phyloP scores from a whole-genome alignment of 192 early-diverging fungal genomes.

The Entomortierella lignicola region DNA sequence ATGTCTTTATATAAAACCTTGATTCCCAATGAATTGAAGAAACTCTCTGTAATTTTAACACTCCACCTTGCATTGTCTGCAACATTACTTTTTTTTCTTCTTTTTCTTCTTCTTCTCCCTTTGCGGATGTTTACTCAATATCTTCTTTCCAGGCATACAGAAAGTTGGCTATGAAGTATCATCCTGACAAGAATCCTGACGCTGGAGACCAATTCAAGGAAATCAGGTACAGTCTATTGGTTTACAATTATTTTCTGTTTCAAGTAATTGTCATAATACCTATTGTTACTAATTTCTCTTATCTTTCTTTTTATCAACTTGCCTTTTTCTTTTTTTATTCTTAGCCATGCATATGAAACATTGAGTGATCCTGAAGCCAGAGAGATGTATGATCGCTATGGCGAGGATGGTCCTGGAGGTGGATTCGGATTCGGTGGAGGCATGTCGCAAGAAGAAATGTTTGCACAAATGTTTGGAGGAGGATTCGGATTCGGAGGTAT shows the following conservation, averaged over 20 bases:
- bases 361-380: conserved; percentile 84
- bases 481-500: conserved; percentile 55
- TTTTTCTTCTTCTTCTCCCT: too few relatives aligned
- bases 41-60: too few relatives aligned
- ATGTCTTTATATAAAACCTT: too few relatives aligned
- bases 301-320: not conserved
- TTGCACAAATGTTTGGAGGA: conserved; percentile 85
- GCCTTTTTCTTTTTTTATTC: not conserved
- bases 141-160: conserved; percentile 60
- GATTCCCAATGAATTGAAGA: too few relatives aligned
- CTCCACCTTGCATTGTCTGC: too few relatives aligned
- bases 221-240: too few relatives aligned
- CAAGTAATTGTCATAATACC: not conserved
- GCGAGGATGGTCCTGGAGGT: conserved; percentile 86
- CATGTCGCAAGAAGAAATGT: conserved; percentile 86
- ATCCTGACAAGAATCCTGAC: conserved; percentile 87
- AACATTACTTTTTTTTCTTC: not conserved
- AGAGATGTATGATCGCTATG: conserved; percentile 90
- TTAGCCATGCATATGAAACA: conserved; percentile 86
- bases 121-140: too few relatives aligned
- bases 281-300: not conserved
- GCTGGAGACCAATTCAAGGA: conserved; percentile 87
- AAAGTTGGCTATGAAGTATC: conserved; percentile 76
- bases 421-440: conserved; percentile 66
- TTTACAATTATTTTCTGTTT: not conserved